Evolutionary conservation across 164 flowering plant species (phyloP).

Genomic region (Aristolochia californica): DNA sequence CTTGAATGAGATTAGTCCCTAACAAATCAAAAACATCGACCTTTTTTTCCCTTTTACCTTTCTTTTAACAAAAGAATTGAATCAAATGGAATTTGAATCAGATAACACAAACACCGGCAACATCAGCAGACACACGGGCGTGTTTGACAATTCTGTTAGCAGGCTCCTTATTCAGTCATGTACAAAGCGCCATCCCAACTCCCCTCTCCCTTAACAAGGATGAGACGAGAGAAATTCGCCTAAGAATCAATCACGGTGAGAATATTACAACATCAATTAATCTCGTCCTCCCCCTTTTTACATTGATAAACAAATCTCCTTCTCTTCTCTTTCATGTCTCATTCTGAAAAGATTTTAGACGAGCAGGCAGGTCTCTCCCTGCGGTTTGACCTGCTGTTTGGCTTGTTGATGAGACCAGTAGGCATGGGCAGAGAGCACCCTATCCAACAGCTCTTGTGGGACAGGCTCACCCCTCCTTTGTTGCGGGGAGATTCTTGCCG

Average conservation of each 20-base stretch:
- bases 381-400: conserved; percentile 51
- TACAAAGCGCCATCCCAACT: conserved; percentile 8
- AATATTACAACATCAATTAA: conserved; percentile 6
- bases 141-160: conserved; percentile 2
- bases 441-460: conserved; percentile 84
- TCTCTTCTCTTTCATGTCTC: neutral
- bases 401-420: conserved; percentile 84
- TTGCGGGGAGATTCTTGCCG: conserved; percentile 84
- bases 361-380: conserved; percentile 15
- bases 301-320: neutral
- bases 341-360: conserved; percentile 9
- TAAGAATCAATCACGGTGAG: conserved; percentile 13
- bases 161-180: conserved; percentile 8
- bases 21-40: neutral
- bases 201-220: neutral
- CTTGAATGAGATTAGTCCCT: neutral
- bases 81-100: neutral
- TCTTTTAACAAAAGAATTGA: conserved; percentile 1
- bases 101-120: neutral
- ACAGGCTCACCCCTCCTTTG: conserved; percentile 97
- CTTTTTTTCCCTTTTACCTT: neutral
- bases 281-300: neutral
- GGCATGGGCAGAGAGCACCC: conserved; percentile 72
- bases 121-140: neutral
- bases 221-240: neutral